Evolutionary conservation across 805 yeast species (phyloP).

Genomic region (Jamesozyma rosinii): DNA sequence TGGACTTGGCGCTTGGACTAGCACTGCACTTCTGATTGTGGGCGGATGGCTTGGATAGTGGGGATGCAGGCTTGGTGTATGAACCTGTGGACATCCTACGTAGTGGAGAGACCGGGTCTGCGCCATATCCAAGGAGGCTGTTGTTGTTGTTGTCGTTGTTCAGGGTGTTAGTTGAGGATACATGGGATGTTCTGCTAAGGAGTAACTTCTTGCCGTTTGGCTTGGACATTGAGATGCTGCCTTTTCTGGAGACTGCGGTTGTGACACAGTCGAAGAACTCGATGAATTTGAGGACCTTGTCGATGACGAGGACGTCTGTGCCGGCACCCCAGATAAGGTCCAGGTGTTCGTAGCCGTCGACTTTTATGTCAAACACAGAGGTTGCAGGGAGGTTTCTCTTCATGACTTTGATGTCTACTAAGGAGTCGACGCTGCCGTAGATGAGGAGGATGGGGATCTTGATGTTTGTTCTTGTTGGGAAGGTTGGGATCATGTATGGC

Average conservation of each 20-base stretch:
- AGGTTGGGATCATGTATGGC: conserved; percentile 30
- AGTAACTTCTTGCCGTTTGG: background rate
- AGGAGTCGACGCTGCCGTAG: conserved; percentile 72
- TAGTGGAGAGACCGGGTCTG: background rate
- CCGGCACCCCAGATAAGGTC: conserved; percentile 84
- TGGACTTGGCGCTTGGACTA: background rate
- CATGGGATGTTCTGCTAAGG: background rate
- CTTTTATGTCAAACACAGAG: conserved; percentile 44
- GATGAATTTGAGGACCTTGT: conserved; percentile 34
- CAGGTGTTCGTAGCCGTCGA: conserved; percentile 73
- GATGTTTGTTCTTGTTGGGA: conserved; percentile 57
- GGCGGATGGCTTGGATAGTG: background rate
- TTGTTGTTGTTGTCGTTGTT: background rate
- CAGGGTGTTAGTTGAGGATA: background rate
- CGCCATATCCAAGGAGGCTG: background rate
- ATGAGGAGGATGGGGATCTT: conserved; percentile 65
- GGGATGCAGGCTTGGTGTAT: background rate
- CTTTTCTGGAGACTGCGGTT: conserved; percentile 1
- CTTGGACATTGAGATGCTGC: background rate
- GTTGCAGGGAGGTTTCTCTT: conserved; percentile 51
- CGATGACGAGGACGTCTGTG: conserved; percentile 41
- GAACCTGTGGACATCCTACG: background rate
- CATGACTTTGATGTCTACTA: conserved; percentile 80
- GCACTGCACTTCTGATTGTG: background rate
- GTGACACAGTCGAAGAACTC: conserved; percentile 18